Percentiles rank a stretch among this genome's conserved stretches.
These are phyloP conservation scores for Scenedesmus sp. DNA, from an alignment of 163 green algal genomes.

Conservation along the genomic window DNA sequence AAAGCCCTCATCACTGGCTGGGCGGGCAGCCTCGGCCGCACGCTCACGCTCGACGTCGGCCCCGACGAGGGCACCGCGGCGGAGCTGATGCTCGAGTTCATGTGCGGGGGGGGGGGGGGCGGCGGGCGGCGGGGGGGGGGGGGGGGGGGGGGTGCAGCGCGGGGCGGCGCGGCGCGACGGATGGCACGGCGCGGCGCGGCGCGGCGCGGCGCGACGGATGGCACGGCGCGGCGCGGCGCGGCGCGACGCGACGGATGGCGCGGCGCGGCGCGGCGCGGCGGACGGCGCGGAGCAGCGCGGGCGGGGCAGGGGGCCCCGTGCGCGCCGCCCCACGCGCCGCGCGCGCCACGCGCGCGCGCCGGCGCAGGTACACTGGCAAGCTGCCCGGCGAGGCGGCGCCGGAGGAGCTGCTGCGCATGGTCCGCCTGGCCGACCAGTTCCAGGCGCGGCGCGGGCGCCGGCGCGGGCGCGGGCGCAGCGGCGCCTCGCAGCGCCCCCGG, in stretches of 20 bases:
- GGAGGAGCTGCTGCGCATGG: slow-evolving; percentile 46
- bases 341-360: slow-evolving; percentile 13
- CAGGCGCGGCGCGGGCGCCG: slow-evolving; percentile 24
- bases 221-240: too few species aligned
- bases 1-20: slow-evolving; percentile 39
- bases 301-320: not conserved
- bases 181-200: too few species aligned
- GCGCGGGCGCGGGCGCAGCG: too few species aligned
- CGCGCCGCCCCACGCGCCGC: too few species aligned
- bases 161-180: too few species aligned
- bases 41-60: slow-evolving; percentile 34
- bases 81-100: slow-evolving; percentile 44
- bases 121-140: not conserved
- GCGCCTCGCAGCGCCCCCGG: too few species aligned
- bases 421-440: slow-evolving; percentile 41
- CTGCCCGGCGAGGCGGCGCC: slow-evolving; percentile 18
- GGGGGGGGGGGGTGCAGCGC: not conserved
- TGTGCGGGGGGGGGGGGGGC: slow-evolving; percentile 8
- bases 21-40: slow-evolving; percentile 22
- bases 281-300: too few species aligned
- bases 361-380: slow-evolving; percentile 38
- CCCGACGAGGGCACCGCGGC: slow-evolving; percentile 34
- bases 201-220: too few species aligned
- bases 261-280: too few species aligned
- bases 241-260: too few species aligned